Evolutionary conservation across 805 yeast species (phyloP).

Genomic region (Spathaspora sp.): DNA sequence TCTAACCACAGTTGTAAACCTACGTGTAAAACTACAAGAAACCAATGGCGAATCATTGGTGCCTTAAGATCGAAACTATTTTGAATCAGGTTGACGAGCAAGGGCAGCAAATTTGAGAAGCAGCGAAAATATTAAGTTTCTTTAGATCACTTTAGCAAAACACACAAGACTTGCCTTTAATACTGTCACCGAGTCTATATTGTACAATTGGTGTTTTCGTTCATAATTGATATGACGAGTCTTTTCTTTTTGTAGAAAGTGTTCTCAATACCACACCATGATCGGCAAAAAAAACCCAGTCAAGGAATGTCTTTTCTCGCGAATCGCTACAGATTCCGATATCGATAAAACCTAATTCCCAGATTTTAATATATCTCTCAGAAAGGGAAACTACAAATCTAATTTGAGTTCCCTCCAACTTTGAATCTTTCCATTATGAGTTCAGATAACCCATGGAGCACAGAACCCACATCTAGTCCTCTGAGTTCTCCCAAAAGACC

Average conservation of each 20-base stretch:
- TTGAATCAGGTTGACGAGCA: too few species aligned
- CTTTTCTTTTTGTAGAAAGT: neutral
- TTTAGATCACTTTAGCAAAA: too few species aligned
- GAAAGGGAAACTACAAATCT: neutral
- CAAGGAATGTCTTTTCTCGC: neutral
- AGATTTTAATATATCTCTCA: too few species aligned
- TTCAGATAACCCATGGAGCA: constrained; percentile 4
- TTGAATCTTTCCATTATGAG: neutral
- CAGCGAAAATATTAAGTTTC: too few species aligned
- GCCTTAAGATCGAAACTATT: too few species aligned
- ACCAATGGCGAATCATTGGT: too few species aligned
- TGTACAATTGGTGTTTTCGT: too few species aligned
- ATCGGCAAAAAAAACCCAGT: neutral
- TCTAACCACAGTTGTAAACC: neutral
- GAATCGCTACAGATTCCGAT: neutral
- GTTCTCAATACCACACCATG: neutral
- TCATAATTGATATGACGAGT: too few species aligned
- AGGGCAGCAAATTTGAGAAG: too few species aligned
- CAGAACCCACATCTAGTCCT: neutral
- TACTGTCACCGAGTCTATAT: too few species aligned
- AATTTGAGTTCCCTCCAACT: neutral
- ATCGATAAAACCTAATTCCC: neutral
- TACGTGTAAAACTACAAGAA: neutral
- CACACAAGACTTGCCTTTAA: too few species aligned
- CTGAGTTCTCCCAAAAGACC: constrained; percentile 1